phyloP scores from a whole-genome alignment of 2,329 filamentous ascomycete species.

The Dothiorella sarmentorum region DNA sequence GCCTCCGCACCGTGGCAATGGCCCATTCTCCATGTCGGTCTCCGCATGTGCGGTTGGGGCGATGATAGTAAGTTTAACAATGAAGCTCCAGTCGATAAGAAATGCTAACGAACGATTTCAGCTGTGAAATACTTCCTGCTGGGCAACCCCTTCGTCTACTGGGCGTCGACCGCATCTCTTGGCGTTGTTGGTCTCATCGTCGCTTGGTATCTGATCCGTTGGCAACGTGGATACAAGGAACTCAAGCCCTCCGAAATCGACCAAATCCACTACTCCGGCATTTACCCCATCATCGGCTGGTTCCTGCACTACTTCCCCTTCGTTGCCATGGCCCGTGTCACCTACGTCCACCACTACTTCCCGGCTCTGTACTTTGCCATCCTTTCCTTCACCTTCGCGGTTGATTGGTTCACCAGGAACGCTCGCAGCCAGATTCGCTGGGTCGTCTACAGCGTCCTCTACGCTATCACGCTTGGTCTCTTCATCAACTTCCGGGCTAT shows the following conservation, averaged over 20 bases:
- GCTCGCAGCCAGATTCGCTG: conserved; percentile 62
- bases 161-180: conserved; percentile 81
- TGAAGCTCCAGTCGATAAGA: conserved; percentile 44
- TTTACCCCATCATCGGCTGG: conserved; percentile 93
- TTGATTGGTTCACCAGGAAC: conserved; percentile 76
- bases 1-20: conserved; percentile 98
- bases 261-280: conserved; percentile 86
- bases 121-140: conserved; percentile 92
- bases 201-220: conserved; percentile 83
- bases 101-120: background rate
- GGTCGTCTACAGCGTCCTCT: conserved; percentile 69
- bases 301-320: conserved; percentile 95
- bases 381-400: conserved; percentile 78
- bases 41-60: conserved; percentile 98
- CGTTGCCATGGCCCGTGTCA: conserved; percentile 95
- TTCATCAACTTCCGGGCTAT: conserved; percentile 91
- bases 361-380: conserved; percentile 98
- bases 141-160: conserved; percentile 94
- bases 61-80: conserved; percentile 67
- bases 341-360: conserved; percentile 99
- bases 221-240: conserved; percentile 91
- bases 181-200: conserved; percentile 69
- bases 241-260: conserved; percentile 78
- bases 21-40: conserved; percentile 90
- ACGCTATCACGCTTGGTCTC: conserved; percentile 70